Conservation (phyloP, 1,139 yeast species). For the Debaryomyces fabryi region DNA sequence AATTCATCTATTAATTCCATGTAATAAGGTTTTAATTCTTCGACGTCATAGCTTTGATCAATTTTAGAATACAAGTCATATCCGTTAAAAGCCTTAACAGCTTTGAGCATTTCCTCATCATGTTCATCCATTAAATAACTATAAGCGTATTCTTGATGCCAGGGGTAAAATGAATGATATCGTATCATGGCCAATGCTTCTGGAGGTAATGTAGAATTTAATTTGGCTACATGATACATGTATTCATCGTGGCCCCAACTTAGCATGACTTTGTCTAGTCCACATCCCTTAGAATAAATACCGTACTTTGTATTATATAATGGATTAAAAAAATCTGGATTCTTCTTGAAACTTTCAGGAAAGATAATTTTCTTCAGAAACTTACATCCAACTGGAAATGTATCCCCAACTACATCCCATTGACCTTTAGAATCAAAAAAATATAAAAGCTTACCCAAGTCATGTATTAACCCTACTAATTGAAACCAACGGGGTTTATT, state of each 20-base stretch:
- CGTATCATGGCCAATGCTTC: constrained; percentile 76
- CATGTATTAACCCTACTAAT: constrained; percentile 71
- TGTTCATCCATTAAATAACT: constrained; percentile 65
- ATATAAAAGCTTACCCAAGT: constrained; percentile 67
- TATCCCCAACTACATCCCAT: constrained; percentile 85
- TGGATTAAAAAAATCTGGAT: constrained; percentile 66
- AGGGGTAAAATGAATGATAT: constrained; percentile 75
- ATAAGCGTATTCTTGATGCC: constrained; percentile 75
- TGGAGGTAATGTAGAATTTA: constrained; percentile 61
- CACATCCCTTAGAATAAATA: constrained; percentile 65
- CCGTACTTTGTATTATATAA: constrained; percentile 69
- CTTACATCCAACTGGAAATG: constrained; percentile 75
- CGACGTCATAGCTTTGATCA: constrained; percentile 50
- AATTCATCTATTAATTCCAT: constrained; percentile 65
- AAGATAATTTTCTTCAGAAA: constrained; percentile 63
- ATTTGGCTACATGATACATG: constrained; percentile 72
- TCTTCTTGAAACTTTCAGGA: constrained; percentile 59
- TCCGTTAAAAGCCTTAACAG: constrained; percentile 67
- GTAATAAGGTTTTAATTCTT: constrained; percentile 59
- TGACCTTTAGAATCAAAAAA: constrained; percentile 74
- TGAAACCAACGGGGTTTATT: constrained; percentile 78
- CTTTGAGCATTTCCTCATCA: constrained; percentile 62
- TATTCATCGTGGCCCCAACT: constrained; percentile 85
- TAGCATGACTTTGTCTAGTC: constrained; percentile 69
- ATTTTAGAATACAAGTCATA: constrained; percentile 70